Percentiles rank a stretch among this genome's conserved stretches.
These are phyloP conservation scores for Tricholoma hemisulphureum DNA, from an alignment of 768 basidiomycete species.

Conservation along the genomic window DNA sequence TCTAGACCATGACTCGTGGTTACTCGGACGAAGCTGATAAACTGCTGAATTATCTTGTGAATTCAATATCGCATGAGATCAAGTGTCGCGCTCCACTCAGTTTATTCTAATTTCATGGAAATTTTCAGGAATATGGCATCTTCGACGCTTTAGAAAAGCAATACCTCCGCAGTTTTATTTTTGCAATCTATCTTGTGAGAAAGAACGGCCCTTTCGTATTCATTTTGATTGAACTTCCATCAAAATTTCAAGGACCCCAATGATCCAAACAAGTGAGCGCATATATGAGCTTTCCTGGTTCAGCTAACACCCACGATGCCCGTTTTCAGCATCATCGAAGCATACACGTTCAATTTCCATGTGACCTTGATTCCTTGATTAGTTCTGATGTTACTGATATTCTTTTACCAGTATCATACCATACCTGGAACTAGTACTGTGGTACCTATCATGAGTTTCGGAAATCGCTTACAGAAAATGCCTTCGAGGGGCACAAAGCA, in stretches of 20 bases:
- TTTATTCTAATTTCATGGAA: neutral
- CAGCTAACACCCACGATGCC: neutral
- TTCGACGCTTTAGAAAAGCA: slow-evolving; percentile 84
- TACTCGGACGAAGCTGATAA: slow-evolving; percentile 82
- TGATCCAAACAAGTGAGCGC: slow-evolving; percentile 76
- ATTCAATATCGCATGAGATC: slow-evolving; percentile 21
- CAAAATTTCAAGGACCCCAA: slow-evolving; percentile 60
- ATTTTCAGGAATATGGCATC: slow-evolving; percentile 73
- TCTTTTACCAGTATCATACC: slow-evolving; percentile 56
- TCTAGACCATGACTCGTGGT: slow-evolving; percentile 64
- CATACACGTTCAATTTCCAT: slow-evolving; percentile 86
- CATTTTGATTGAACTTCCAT: slow-evolving; percentile 2
- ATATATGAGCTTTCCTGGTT: slow-evolving; percentile 26
- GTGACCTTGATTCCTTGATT: slow-evolving; percentile 32
- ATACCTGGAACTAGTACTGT: slow-evolving; percentile 57
- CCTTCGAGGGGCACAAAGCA: slow-evolving; percentile 35
- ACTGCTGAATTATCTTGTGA: slow-evolving; percentile 76
- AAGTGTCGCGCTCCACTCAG: slow-evolving; percentile 5
- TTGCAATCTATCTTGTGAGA: slow-evolving; percentile 78
- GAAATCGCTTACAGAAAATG: slow-evolving; percentile 54
- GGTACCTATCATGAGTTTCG: slow-evolving; percentile 75
- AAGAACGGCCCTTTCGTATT: neutral
- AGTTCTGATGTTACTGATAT: neutral
- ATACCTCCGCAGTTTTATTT: slow-evolving; percentile 82
- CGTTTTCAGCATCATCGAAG: slow-evolving; percentile 69